phyloP scores from a whole-genome alignment of 192 early-diverging fungal genomes.

The Coemansia sp. region DNA sequence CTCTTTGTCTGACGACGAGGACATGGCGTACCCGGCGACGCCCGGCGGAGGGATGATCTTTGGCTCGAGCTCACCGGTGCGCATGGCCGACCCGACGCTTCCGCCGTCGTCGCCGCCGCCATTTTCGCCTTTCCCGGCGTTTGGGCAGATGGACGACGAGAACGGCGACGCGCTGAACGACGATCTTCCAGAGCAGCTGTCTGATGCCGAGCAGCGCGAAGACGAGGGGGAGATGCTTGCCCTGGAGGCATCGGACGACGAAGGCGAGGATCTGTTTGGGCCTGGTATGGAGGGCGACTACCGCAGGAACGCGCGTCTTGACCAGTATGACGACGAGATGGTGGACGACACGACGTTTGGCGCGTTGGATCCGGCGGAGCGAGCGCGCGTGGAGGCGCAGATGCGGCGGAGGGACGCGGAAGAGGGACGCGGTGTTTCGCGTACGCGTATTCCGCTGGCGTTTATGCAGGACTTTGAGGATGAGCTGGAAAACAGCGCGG shows the following conservation, averaged over 20 bases:
- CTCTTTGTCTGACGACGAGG: slow-evolving; percentile 34
- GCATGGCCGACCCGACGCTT: slow-evolving; percentile 18
- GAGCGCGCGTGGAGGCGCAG: slow-evolving; percentile 72
- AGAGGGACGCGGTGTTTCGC: slow-evolving; percentile 52
- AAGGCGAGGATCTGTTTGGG: slow-evolving; percentile 92
- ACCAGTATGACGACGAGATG: slow-evolving; percentile 77
- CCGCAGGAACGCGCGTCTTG: slow-evolving; percentile 62
- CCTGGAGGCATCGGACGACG: slow-evolving; percentile 57
- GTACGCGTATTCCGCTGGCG: slow-evolving; percentile 72
- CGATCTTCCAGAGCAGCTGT: slow-evolving; percentile 35
- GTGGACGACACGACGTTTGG: slow-evolving; percentile 83
- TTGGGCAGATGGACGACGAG: slow-evolving; percentile 16
- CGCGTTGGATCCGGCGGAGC: slow-evolving; percentile 64
- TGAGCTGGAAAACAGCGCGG: slow-evolving; percentile 30
- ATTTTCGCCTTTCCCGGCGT: slow-evolving; percentile 37
- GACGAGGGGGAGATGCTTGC: slow-evolving; percentile 48
- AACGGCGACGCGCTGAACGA: slow-evolving; percentile 7
- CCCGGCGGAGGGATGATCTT: slow-evolving; percentile 50
- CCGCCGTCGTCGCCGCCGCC: slow-evolving; percentile 50
- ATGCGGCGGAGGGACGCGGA: slow-evolving; percentile 79
- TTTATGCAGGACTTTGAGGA: slow-evolving; percentile 83
- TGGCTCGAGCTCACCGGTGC: slow-evolving; percentile 41
- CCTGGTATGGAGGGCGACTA: slow-evolving; percentile 87
- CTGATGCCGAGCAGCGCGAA: slow-evolving; percentile 28
- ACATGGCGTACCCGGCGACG: slow-evolving; percentile 27